These are phyloP conservation scores for Globisporangium polare DNA, from an alignment of 352 stramenopile genomes.

Conservation along the genomic window DNA sequence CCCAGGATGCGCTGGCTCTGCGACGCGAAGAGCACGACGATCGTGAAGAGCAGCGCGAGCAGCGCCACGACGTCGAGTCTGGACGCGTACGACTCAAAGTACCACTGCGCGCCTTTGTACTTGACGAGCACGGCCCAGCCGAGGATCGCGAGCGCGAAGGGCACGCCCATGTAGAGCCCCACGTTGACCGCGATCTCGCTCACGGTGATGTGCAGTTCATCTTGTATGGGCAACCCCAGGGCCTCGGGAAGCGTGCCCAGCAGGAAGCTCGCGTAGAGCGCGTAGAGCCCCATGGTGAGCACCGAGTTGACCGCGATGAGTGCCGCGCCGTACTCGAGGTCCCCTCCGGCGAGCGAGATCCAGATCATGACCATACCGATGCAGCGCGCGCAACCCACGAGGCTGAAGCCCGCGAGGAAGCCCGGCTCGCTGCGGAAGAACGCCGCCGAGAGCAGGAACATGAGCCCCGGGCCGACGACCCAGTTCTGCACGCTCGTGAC, in stretches of 20 bases:
- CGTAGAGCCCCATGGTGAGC: conserved; percentile 58
- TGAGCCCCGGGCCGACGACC: conserved; percentile 44
- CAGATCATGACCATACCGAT: conserved; percentile 86
- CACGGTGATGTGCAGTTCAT: conserved; percentile 36
- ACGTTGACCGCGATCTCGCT: conserved; percentile 48
- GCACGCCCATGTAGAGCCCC: conserved; percentile 65
- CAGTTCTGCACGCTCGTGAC: conserved; percentile 63
- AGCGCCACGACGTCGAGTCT: conserved; percentile 43
- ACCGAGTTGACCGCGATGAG: conserved; percentile 73
- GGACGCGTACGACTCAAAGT: conserved; percentile 42
- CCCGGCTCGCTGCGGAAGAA: conserved; percentile 46
- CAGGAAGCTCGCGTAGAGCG: conserved; percentile 53
- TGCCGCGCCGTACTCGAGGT: conserved; percentile 62
- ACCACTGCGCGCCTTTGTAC: conserved; percentile 41
- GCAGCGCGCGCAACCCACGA: conserved; percentile 67
- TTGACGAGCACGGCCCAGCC: conserved; percentile 32
- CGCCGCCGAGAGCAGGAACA: conserved; percentile 45
- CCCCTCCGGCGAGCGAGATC: conserved; percentile 55
- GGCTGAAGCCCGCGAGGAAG: conserved; percentile 61
- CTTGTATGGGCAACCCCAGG: conserved; percentile 27
- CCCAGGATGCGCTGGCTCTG: conserved; percentile 58
- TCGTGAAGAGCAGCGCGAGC: conserved; percentile 59
- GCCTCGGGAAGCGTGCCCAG: conserved; percentile 38
- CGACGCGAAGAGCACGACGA: conserved; percentile 70
- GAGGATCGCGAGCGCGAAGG: conserved; percentile 43